These are phyloP conservation scores for Clausena lansium DNA, from an alignment of 345 rosid genomes.

Conservation along the genomic window DNA sequence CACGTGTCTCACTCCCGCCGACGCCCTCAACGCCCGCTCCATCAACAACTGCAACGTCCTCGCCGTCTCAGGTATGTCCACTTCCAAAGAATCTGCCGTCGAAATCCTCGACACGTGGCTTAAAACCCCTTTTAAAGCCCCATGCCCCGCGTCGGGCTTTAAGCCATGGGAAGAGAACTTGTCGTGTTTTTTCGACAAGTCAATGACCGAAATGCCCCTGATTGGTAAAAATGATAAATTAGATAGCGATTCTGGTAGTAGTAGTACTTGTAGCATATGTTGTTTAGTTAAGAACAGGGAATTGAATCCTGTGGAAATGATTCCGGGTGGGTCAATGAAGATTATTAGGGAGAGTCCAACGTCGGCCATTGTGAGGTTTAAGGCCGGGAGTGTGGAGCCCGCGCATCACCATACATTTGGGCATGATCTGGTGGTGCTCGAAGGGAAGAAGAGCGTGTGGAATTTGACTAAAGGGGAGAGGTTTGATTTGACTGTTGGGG, in stretches of 20 bases:
- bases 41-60: constrained; percentile 79
- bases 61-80: constrained; percentile 67
- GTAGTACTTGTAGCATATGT: constrained; percentile 43
- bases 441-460: constrained; percentile 83
- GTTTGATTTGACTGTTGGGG: constrained; percentile 61
- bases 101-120: constrained; percentile 74
- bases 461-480: constrained; percentile 66
- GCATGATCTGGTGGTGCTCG: constrained; percentile 72
- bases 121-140: constrained; percentile 67
- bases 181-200: constrained; percentile 47
- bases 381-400: constrained; percentile 83
- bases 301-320: constrained; percentile 54
- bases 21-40: constrained; percentile 72
- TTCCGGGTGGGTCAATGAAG: constrained; percentile 93
- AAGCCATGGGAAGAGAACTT: constrained; percentile 62
- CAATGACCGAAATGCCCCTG: constrained; percentile 48
- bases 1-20: constrained; percentile 64
- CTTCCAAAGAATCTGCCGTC: constrained; percentile 51
- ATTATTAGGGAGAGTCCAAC: constrained; percentile 84
- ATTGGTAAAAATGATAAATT: constrained; percentile 37
- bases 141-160: constrained; percentile 66
- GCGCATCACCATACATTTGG: constrained; percentile 95
- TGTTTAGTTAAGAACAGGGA: constrained; percentile 63
- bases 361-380: constrained; percentile 71
- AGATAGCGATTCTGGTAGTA: constrained; percentile 17